Evolutionary conservation across 208 protist species (phyloP), one percentile per base, ranked within the genome.

Genomic region (Crithidia bombi): DNA sequence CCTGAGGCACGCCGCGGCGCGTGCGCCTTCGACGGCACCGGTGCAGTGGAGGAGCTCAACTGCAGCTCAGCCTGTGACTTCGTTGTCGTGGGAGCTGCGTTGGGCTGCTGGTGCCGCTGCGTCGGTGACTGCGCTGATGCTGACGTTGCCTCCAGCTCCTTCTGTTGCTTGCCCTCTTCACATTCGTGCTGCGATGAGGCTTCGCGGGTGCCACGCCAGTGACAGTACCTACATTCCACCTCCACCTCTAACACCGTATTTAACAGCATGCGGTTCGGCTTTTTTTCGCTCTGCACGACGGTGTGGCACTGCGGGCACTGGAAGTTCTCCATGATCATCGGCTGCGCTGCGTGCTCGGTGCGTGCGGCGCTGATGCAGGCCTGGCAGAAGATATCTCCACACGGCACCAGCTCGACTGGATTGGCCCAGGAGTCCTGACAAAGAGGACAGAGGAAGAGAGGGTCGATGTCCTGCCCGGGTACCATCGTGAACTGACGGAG

Each of bases 361-460:
- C 62, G 63, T 15, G 70, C 51, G 15, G 39, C 46, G 28, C 44
- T 46, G 44, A 90, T 73, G 69, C 91, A 96, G 19, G 59, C 49
- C 19, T 41, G 19, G 59, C 91, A 96, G 58, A 87, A 93, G 68
- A 82, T 86, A 28, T 89, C 77, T 10, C 78, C 73, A 59, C 83
- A 89, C 0, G 73, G 69, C 9, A 68, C 54, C 32, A 78, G 44
- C 49, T 89, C 83, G 6, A 78, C 65, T 0, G 83, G 83, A 38
- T 92, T 47, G 23, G 79, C 85, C 89, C 85, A 91, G 14, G 82
- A 86, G 70, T 94, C 89, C 23, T 90, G 62, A 65, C 89, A 94
- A 11, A 94, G 47, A 1, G 79, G 78, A 52, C 89, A 94, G 38
- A 80, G 33, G 41, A 90, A 72, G 35, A 79, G 68, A 0, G 74